A percentile compares a stretch with the other conserved stretches of the same genome.
Evolutionary conservation across 1,284 basidiomycete species (phyloP).

Genomic region (Fistulina hepatica): DNA sequence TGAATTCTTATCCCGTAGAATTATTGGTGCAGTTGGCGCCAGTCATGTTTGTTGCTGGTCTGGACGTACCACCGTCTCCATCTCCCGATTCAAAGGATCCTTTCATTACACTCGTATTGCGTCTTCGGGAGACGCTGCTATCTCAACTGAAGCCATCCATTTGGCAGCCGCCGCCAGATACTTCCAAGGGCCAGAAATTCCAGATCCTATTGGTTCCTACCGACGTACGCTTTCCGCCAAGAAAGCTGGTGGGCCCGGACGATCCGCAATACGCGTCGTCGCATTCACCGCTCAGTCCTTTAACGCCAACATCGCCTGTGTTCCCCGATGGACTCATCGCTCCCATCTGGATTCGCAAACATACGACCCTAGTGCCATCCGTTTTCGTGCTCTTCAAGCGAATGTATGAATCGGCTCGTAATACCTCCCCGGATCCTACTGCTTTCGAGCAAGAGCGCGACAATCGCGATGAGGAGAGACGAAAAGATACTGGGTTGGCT

Average conservation of each 20-base stretch:
- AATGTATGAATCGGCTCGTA: constrained; percentile 51
- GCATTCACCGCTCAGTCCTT: constrained; percentile 85
- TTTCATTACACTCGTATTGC: constrained; percentile 40
- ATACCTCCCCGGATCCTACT: constrained; percentile 41
- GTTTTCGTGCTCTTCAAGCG: constrained; percentile 88
- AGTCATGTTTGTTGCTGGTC: constrained; percentile 87
- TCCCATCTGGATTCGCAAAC: constrained; percentile 95
- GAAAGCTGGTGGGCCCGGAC: constrained; percentile 59
- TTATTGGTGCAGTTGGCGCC: constrained; percentile 77
- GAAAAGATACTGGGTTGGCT: constrained; percentile 64
- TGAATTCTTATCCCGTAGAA: constrained; percentile 87
- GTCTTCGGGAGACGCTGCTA: constrained; percentile 55
- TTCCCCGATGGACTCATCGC: constrained; percentile 93
- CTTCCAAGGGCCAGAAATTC: constrained; percentile 49
- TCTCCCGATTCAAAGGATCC: constrained; percentile 34
- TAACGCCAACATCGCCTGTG: constrained; percentile 79
- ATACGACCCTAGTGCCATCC: constrained; percentile 81
- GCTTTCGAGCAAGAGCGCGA: constrained; percentile 40
- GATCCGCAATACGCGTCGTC: constrained; percentile 39
- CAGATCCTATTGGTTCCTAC: constrained; percentile 77
- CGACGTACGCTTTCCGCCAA: constrained; percentile 75
- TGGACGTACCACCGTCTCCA: constrained; percentile 32
- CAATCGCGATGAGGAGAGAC: constrained; percentile 56
- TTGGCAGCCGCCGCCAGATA: constrained; percentile 44
- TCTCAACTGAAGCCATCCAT: constrained; percentile 49